Evolutionary conservation across 2,329 filamentous ascomycete genomes (phyloP), one percentile per base, ranked within the genome.

Genomic region (Phialocephala sp.): DNA sequence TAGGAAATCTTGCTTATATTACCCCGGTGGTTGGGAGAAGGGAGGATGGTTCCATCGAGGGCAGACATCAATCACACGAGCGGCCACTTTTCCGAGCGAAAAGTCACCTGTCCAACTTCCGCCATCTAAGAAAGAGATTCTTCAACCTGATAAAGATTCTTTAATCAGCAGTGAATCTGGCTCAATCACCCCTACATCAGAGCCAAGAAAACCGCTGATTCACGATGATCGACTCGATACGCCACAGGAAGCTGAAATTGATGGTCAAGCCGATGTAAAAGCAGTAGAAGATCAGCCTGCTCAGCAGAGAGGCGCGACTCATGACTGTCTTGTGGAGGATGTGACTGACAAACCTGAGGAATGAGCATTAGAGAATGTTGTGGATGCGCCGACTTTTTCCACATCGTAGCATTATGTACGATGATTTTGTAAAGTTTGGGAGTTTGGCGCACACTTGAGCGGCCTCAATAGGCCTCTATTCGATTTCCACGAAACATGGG

Each of bases 1-100:
- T 0, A 84, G 92, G 20, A 77, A 84, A 20, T 77, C 81, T n/a
- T 89, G 87, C 71, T 75, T 93, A 0, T 96, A 96, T 74, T 78
- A 82, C 54, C 81, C 87, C 2, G 92, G 93, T 0, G 77, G 88
- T 55, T 97, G 93, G 93, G 93, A 96, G 72, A 80, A 82, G n/a
- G 93, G 93, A 4, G 93, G 93, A 0, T 97, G 93, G 93, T 95
- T 97, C 55, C 55, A 69, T 41, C 54, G 54, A 50, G 61, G 69
- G 27, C 59, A 69, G 41, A 50, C 59, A 22, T 69, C 61, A 4
- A 36, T 55, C 2, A 35, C 64, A 15, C 22, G 57, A 14, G 60
- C 55, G 22, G 36, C 47, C 9, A 71, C 64, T 8, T 60, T 37
- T 5, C 67, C 68, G 11, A 69, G 66, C 9, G 50, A 55, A 1